Percentiles rank a stretch among this genome's conserved stretches.
Evolutionary conservation across 148 eudicot genomes (phyloP).

Genomic region (Rhododendron griersonianum): DNA sequence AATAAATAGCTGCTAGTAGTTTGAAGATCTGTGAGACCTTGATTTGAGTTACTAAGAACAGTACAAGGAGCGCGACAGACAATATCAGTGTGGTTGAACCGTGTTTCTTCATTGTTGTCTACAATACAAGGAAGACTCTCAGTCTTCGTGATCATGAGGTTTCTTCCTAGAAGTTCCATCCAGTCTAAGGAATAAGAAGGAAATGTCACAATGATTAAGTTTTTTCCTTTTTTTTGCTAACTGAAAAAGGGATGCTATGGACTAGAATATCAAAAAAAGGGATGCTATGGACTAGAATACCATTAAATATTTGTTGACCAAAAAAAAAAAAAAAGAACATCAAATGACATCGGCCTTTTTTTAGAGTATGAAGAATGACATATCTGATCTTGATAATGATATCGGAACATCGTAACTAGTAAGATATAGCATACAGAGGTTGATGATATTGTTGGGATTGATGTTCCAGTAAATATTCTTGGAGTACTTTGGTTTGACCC

Average conservation of each 20-base stretch:
- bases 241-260: neutral
- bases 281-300: too few species aligned
- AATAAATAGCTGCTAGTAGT: slow-evolving; percentile 1
- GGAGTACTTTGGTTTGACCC: neutral
- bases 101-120: slow-evolving; percentile 17
- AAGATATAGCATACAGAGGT: neutral
- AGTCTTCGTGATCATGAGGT: neutral
- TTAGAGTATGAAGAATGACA: neutral
- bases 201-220: neutral
- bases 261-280: neutral
- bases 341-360: neutral
- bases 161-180: neutral
- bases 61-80: neutral
- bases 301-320: too few species aligned
- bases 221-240: neutral
- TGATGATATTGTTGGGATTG: neutral
- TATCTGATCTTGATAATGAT: neutral
- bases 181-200: neutral
- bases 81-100: neutral
- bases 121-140: neutral
- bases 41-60: slow-evolving; percentile 13
- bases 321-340: neutral
- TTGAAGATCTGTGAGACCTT: slow-evolving; percentile 9
- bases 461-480: neutral
- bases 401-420: neutral